Conservation (phyloP, 2,329 filamentous ascomycete genomes). For the Fusarium sublunatum region DNA sequence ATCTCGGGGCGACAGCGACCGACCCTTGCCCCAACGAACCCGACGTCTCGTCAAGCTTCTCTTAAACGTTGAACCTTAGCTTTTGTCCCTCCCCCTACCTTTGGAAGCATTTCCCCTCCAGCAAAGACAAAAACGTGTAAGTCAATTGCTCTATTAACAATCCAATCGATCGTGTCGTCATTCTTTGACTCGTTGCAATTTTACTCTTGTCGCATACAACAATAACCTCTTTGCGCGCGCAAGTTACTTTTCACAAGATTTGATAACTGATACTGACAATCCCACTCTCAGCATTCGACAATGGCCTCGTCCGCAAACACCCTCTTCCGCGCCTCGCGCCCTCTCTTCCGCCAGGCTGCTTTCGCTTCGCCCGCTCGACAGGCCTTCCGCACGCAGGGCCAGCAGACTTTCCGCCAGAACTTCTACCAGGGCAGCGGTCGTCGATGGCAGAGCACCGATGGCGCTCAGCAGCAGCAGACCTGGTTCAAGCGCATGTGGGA, state of each 20-base stretch:
- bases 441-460: constrained; percentile 77
- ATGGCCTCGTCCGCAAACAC: constrained; percentile 62
- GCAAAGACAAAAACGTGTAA: constrained; percentile 24
- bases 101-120: constrained; percentile 16
- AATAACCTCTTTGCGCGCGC: not conserved
- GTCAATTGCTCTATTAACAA: constrained; percentile 1
- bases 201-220: constrained; percentile 3
- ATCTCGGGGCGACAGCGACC: constrained; percentile 39
- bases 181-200: not conserved
- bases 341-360: constrained; percentile 66
- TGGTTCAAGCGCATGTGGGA: constrained; percentile 86
- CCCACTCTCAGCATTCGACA: constrained; percentile 26
- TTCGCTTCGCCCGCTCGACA: constrained; percentile 65
- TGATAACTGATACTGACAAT: constrained; percentile 13
- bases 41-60: constrained; percentile 31
- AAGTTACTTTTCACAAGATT: constrained; percentile 4
- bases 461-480: constrained; percentile 56
- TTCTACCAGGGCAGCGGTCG: constrained; percentile 54
- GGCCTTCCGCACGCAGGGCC: constrained; percentile 60
- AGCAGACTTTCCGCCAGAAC: constrained; percentile 56
- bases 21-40: constrained; percentile 37
- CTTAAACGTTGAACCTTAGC: constrained; percentile 15
- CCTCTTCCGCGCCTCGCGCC: constrained; percentile 66
- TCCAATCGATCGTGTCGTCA: constrained; percentile 9
- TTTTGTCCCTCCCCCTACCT: constrained; percentile 9